Evolutionary conservation across 2,329 filamentous ascomycete genomes (phyloP), one percentile per base, ranked within the genome.

Genomic region (Cercospora janseana): DNA sequence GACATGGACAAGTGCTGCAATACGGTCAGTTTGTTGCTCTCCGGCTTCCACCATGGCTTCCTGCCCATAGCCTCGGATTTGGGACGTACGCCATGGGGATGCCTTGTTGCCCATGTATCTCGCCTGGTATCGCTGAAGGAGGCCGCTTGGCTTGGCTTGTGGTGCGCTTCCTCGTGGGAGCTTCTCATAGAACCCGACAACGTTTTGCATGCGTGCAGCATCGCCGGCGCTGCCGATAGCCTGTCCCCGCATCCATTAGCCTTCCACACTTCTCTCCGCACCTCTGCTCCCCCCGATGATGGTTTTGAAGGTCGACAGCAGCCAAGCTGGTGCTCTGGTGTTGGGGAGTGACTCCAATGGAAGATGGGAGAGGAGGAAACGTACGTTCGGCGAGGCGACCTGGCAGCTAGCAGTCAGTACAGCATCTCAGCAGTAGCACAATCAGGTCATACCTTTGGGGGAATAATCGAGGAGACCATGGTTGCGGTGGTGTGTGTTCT

Each of bases 141-240:
- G 77, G 65, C 93, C 92, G 69, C 83, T 87, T 62, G 86, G 75
- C 81, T 95, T 83, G 64, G 82, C 73, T 73, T 89, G 84, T 66
- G 93, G 91, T 67, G 91, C 91, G 63, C 88, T 75, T 65, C 93
- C 94, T 69, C 91, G 89, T 70, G 94, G 93, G 54, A 98, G 89
- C 76, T 92, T 94, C 79, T 94, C 89, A 82, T 98, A 98, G 82
- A 98, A 97, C 78, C 82, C 88, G 74, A 97, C 92, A 65, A 98
- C 90, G 68, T 91, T 88, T 74, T 95, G 87, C 93, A 98, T 97
- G 72, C 92, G 89, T 69, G 90, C 82, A 70, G 93, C 93, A 83
- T 97, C 92, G 70, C 91, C 88, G 64, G 91, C 90, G 70, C 87
- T 87, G 69, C 93, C 92, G 70, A 98, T 90, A 66, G 88, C 91